These are phyloP conservation scores for Phlyctochytrium bullatum DNA, from an alignment of 192 early-diverging fungal genomes.

Conservation along the genomic window DNA sequence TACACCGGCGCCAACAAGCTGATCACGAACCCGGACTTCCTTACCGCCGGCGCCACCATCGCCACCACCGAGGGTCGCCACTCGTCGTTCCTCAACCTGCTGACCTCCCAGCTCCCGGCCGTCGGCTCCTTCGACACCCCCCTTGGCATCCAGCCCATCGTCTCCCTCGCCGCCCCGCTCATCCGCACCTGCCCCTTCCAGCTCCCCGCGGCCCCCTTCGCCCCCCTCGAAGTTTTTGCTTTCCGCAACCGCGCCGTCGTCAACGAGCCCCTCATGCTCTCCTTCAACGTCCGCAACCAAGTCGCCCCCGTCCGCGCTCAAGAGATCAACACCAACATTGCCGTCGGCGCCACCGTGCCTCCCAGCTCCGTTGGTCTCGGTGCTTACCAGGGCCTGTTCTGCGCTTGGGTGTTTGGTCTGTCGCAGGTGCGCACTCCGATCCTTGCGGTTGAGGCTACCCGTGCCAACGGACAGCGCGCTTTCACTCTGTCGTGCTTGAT, in stretches of 20 bases:
- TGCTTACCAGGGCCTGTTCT: background rate
- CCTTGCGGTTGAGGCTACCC: background rate
- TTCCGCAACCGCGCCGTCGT: background rate
- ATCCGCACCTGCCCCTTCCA: conserved; percentile 41
- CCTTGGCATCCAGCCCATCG: conserved; percentile 35
- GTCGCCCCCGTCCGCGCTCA: background rate
- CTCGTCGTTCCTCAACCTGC: conserved; percentile 47
- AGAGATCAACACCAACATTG: background rate
- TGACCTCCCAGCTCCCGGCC: conserved; percentile 11
- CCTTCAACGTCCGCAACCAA: background rate
- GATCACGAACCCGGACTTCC: conserved; percentile 31
- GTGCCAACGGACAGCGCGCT: background rate
- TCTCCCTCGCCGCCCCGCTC: conserved; percentile 49
- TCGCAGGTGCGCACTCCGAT: conserved; percentile 8
- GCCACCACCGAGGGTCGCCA: conserved; percentile 57
- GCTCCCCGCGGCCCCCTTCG: conserved; percentile 40
- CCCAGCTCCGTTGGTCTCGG: background rate
- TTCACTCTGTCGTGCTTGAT: conserved; percentile 6
- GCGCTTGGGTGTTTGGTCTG: conserved; percentile 19
- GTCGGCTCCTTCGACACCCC: conserved; percentile 52
- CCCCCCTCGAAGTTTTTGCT: conserved; percentile 9
- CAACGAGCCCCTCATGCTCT: background rate
- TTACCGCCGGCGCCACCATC: conserved; percentile 51
- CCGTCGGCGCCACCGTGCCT: background rate
- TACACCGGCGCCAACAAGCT: conserved; percentile 47